Evolutionary conservation across 768 basidiomycete genomes (phyloP).

Genomic region (Pleurotus platypus): DNA sequence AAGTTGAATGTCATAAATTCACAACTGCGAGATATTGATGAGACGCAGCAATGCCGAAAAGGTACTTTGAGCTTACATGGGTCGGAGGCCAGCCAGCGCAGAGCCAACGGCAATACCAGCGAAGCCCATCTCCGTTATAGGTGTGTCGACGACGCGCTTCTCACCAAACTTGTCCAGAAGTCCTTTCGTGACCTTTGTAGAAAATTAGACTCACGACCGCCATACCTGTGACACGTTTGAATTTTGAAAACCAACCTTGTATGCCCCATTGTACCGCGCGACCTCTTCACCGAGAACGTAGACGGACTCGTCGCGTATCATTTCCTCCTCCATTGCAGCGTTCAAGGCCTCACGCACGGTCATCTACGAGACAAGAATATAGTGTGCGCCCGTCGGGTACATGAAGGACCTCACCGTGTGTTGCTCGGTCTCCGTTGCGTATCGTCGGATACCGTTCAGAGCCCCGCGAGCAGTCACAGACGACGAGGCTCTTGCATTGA

Average conservation of each 20-base stretch:
- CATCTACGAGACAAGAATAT: conserved; percentile 52
- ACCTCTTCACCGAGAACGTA: conserved; percentile 98
- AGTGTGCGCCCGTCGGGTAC: not conserved
- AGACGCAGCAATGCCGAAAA: conserved; percentile 5
- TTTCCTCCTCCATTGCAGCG: conserved; percentile 98
- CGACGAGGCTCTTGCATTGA: conserved; percentile 42
- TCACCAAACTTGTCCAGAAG: conserved; percentile 99
- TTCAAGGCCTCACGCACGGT: conserved; percentile 98
- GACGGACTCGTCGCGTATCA: conserved; percentile 92
- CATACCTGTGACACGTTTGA: not conserved
- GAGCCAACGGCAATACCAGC: conserved; percentile 95
- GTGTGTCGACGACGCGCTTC: conserved; percentile 96
- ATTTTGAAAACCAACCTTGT: conserved; percentile 60
- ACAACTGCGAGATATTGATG: conserved; percentile 51
- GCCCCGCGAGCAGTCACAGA: conserved; percentile 38
- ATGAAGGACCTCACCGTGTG: conserved; percentile 26
- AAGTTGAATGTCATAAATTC: conserved; percentile 99
- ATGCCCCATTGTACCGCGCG: conserved; percentile 96
- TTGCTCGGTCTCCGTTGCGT: conserved; percentile 56
- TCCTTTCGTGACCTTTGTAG: conserved; percentile 87
- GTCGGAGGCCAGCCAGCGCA: conserved; percentile 90
- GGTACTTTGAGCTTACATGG: conserved; percentile 55
- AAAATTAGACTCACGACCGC: no score
- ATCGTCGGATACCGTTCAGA: conserved; percentile 46
- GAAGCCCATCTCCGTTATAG: conserved; percentile 98